Evolutionary conservation across 2,329 filamentous ascomycete genomes (phyloP).

Genomic region (Cytospora leucostoma): DNA sequence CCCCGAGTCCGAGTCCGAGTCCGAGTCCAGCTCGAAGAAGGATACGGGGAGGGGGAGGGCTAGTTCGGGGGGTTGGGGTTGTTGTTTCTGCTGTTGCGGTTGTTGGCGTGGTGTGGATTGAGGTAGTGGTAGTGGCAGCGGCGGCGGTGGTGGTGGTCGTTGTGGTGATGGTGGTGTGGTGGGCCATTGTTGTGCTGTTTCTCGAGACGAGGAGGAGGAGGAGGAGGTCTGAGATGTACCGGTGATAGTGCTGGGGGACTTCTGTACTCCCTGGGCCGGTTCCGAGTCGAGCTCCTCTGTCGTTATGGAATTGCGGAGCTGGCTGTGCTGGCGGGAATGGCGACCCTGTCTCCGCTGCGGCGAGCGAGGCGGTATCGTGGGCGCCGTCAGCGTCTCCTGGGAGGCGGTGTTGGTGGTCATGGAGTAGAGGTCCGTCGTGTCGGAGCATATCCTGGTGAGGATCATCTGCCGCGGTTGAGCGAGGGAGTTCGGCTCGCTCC

Average conservation of each 20-base stretch:
- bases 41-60: constrained; percentile 37
- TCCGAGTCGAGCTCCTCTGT: constrained; percentile 1
- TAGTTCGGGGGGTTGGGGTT: not conserved
- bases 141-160: too few species aligned
- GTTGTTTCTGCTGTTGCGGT: constrained; percentile 33
- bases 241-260: not conserved
- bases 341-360: not conserved
- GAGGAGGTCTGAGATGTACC: constrained; percentile 1
- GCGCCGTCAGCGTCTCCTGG: not conserved
- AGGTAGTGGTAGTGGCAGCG: not conserved
- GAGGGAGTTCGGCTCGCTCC: constrained; percentile 13
- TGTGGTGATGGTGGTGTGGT: not conserved
- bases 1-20: constrained; percentile 42
- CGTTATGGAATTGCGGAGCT: constrained; percentile 10
- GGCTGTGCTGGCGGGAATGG: constrained; percentile 3
- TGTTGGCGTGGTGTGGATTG: not conserved
- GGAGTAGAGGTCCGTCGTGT: constrained; percentile 9
- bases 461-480: not conserved
- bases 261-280: not conserved
- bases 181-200: not conserved
- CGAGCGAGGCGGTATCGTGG: not conserved
- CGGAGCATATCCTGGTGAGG: not conserved
- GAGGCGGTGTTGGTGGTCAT: not conserved
- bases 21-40: constrained; percentile 52
- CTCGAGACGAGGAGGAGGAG: not conserved